A percentile compares a stretch with the other conserved stretches of the same genome.
Conservation (phyloP, 1,284 basidiomycete species). For the Melampsora larici-populina region DNA sequence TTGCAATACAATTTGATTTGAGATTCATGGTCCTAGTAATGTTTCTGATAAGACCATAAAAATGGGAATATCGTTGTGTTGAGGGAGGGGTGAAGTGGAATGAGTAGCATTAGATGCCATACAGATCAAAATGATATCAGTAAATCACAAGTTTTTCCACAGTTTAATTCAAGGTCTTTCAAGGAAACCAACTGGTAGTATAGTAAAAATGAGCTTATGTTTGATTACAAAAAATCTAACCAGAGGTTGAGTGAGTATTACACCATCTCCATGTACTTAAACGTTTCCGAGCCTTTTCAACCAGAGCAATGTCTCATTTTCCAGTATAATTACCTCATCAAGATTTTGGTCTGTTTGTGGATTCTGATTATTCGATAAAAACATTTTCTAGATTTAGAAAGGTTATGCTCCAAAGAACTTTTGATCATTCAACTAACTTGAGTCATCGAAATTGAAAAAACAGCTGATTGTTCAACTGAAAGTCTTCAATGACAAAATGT, state of each 20-base stretch:
- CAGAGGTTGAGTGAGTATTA: constrained; percentile 45
- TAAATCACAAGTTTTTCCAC: too few species aligned
- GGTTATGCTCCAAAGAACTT: constrained; percentile 74
- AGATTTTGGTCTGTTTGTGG: constrained; percentile 70
- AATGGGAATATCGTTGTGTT: constrained; percentile 61
- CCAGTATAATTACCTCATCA: constrained; percentile 58
- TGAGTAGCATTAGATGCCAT: constrained; percentile 61
- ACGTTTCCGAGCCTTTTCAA: constrained; percentile 49
- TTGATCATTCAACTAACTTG: constrained; percentile 70
- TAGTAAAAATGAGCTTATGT: constrained; percentile 29
- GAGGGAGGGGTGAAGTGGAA: constrained; percentile 71
- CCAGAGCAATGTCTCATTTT: constrained; percentile 50
- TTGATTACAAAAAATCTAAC: constrained; percentile 48
- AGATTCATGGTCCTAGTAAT: constrained; percentile 73
- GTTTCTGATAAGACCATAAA: constrained; percentile 68
- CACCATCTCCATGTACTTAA: constrained; percentile 45
- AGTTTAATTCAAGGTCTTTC: too few species aligned
- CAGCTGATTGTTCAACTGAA: constrained; percentile 60
- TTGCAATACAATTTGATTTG: constrained; percentile 78
- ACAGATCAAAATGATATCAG: too few species aligned
- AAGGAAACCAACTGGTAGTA: too few species aligned
- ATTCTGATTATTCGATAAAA: constrained; percentile 68
- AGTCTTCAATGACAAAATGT: constrained; percentile 9
- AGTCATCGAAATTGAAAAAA: constrained; percentile 66
- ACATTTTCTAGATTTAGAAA: constrained; percentile 69